Conservation (phyloP, 345 rosid genomes). For the Citrus maxima region DNA sequence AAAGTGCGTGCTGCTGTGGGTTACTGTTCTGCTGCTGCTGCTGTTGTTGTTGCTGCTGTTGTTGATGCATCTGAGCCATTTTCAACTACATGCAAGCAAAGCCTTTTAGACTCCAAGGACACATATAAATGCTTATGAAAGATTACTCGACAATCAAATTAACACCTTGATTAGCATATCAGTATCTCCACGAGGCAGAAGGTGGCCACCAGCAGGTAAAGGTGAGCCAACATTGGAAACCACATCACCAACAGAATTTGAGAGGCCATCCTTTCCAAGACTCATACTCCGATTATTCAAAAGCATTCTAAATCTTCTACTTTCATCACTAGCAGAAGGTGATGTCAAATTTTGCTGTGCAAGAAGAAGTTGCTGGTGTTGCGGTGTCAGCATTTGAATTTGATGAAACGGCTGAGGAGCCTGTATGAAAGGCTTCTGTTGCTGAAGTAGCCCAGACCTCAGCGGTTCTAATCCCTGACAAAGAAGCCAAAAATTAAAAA, state of each 20-base stretch:
- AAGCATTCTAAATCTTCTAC: constrained; percentile 73
- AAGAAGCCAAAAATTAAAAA: constrained; percentile 5
- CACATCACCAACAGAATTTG: constrained; percentile 67
- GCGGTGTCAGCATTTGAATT: constrained; percentile 86
- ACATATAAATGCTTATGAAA: background rate
- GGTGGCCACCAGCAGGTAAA: constrained; percentile 56
- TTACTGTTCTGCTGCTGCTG: constrained; percentile 59
- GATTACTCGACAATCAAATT: constrained; percentile 3
- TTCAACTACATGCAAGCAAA: constrained; percentile 42
- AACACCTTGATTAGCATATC: constrained; percentile 67
- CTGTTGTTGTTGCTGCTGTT: constrained; percentile 48
- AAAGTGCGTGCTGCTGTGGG: constrained; percentile 53
- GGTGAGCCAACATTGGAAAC: constrained; percentile 68
- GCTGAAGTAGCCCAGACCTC: constrained; percentile 75
- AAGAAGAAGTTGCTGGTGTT: constrained; percentile 91
- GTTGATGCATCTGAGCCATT: constrained; percentile 64
- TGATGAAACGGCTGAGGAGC: constrained; percentile 85
- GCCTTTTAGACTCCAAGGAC: background rate
- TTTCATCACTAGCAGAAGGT: constrained; percentile 72
- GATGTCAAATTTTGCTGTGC: constrained; percentile 86
- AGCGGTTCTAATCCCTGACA: constrained; percentile 70
- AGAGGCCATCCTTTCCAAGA: constrained; percentile 73
- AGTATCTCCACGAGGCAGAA: constrained; percentile 57
- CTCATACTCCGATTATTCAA: constrained; percentile 56
- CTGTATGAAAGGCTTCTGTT: constrained; percentile 85